Evolutionary conservation across 116 monocot species (phyloP), one percentile per base, ranked within the genome.

Genomic region (Cymodocea nodosa): DNA sequence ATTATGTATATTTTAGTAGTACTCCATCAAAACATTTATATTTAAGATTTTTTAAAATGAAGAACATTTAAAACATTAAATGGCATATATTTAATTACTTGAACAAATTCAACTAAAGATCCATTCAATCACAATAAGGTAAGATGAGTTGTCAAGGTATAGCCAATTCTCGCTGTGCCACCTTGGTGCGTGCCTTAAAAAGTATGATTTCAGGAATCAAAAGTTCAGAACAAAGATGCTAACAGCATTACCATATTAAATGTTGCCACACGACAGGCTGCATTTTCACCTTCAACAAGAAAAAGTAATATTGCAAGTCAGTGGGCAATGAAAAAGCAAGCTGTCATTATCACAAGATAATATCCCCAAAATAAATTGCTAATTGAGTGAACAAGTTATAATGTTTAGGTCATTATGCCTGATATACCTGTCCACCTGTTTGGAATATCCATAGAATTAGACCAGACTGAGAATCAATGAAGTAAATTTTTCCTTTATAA

Each of bases 401-500:
- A 11, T 59, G 16, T 30, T 59, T 35, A 66, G 52, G 15, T 53
- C 15, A n/a, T 24, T 50, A 40, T 63, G 63, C 18, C 39, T 50
- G 13, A 15, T 8, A 35, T 70, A 93, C 89, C 90, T 95, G 87
- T 71, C 87, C 95, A 70, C 70, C 67, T 39, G 95, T 87, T 76
- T 85, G 87, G 70, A 95, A 87, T 73, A 65, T 39, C 90, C 95
- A 90, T 72, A 67, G 71, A 35, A 78, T 63, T 19, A 51, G 69
- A 30, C 95, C 95, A 78, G 75, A 83, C 30, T 50, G 37, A 40
- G 66, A 72, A 70, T 95, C 74, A 60, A 95, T 77, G 72, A 95
- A 95, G 73, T 95, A 95, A 22, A 95, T 81, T 63, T 79, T 87
- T 63, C 95, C 95, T 79, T 79, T 74, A 60, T 83, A 90, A 67